Percentiles rank a stretch among this genome's conserved stretches.
Evolutionary conservation across 2,329 filamentous ascomycete species (phyloP).

Genomic region (Colletotrichum simmondsii): DNA sequence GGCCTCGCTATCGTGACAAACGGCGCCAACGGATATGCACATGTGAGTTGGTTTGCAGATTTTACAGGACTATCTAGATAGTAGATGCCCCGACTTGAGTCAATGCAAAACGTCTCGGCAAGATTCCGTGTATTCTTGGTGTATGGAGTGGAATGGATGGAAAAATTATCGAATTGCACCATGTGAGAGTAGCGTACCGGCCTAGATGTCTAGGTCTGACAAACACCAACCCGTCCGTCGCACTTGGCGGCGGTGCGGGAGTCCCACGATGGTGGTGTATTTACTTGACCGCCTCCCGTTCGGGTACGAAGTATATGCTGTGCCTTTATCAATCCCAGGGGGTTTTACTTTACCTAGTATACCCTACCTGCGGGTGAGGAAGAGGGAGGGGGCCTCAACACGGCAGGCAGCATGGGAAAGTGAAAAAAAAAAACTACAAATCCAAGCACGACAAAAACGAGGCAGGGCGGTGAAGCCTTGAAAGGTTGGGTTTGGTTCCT

Average conservation of each 20-base stretch:
- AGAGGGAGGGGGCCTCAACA: constrained; percentile 16
- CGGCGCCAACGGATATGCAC: background rate
- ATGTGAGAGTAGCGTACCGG: no score
- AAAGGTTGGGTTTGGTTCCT: background rate
- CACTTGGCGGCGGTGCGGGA: background rate
- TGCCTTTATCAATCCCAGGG: no score
- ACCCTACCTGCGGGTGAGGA: constrained; percentile 1
- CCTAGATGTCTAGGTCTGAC: background rate
- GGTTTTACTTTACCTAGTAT: background rate
- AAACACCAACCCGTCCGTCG: background rate
- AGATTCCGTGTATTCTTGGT: background rate
- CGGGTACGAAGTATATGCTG: background rate
- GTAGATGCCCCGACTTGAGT: background rate
- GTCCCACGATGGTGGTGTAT: background rate
- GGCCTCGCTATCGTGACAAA: background rate
- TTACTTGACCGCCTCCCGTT: constrained; percentile 11
- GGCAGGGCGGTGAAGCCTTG: constrained; percentile 23
- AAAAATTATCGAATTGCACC: background rate
- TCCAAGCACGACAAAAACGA: no score
- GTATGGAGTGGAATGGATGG: background rate
- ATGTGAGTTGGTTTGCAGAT: background rate
- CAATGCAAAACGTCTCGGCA: background rate
- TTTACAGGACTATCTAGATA: background rate
- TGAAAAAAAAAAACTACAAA: no score
- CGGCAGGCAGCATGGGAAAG: background rate